These are phyloP conservation scores for Besnoitia besnoiti DNA, from an alignment of 169 alveolate genomes.

Conservation along the genomic window DNA sequence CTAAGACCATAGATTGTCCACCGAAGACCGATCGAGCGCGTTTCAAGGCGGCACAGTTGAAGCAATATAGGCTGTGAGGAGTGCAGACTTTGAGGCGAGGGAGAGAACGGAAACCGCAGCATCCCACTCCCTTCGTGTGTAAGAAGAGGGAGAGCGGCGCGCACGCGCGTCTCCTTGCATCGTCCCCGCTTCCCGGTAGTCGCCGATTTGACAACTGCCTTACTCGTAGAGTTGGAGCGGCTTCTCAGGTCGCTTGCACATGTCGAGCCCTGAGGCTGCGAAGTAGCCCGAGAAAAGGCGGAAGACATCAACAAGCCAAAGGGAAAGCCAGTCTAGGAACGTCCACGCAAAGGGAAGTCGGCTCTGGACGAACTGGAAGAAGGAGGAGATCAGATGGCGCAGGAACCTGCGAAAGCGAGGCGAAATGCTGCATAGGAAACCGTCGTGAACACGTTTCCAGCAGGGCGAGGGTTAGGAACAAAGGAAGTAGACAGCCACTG, in stretches of 20 bases:
- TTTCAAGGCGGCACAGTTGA: neutral
- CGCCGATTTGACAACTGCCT: too few species aligned
- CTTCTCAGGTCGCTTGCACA: neutral
- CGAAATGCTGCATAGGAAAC: neutral
- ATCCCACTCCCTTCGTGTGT: too few species aligned
- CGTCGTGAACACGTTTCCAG: neutral
- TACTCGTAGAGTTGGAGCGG: constrained; percentile 35
- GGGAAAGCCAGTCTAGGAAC: neutral
- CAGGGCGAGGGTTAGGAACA: too few species aligned
- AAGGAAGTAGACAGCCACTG: neutral
- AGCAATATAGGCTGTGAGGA: too few species aligned
- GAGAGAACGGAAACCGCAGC: too few species aligned
- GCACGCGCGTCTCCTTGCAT: too few species aligned
- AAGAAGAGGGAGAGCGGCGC: too few species aligned
- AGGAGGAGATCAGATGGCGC: neutral
- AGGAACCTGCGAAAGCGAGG: neutral
- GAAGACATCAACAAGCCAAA: neutral
- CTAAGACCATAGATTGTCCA: constrained; percentile 82
- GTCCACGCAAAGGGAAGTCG: neutral
- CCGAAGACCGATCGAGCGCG: constrained; percentile 67
- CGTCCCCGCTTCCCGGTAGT: too few species aligned
- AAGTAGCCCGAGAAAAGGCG: constrained; percentile 33
- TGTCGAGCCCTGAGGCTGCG: neutral
- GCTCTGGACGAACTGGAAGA: neutral
- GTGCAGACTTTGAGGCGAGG: too few species aligned